Evolutionary conservation across 371 early-diverging fungal genomes (phyloP).

Genomic region (Cokeromyces recurvatus): DNA sequence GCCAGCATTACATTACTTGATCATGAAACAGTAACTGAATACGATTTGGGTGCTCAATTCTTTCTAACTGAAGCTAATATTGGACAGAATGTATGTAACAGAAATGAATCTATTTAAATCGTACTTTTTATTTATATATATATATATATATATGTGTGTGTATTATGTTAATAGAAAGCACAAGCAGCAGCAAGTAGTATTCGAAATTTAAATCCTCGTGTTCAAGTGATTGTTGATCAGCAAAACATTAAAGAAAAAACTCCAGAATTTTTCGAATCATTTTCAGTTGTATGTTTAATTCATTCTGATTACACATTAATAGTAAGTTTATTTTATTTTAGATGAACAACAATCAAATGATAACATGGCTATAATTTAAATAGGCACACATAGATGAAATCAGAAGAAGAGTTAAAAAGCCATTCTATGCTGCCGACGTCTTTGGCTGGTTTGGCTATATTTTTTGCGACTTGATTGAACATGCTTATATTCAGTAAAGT

Average conservation of each 20-base stretch:
- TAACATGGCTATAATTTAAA: background rate
- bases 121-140: no score
- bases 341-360: background rate
- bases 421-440: slow-evolving; percentile 65
- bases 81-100: slow-evolving; percentile 64
- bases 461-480: slow-evolving; percentile 72
- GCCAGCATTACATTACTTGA: slow-evolving; percentile 75
- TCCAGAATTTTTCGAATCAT: slow-evolving; percentile 52
- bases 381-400: slow-evolving; percentile 56
- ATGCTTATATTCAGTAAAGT: slow-evolving; percentile 66
- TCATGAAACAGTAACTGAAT: slow-evolving; percentile 41
- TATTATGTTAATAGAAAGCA: slow-evolving; percentile 48
- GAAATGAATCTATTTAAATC: no score
- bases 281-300: slow-evolving; percentile 65
- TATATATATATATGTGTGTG: background rate
- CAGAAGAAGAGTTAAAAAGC: slow-evolving; percentile 48
- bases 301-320: slow-evolving; percentile 29
- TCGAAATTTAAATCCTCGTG: slow-evolving; percentile 71
- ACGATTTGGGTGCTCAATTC: slow-evolving; percentile 81
- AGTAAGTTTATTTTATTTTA: slow-evolving; percentile 30
- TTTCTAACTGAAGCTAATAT: slow-evolving; percentile 56
- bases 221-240: slow-evolving; percentile 52
- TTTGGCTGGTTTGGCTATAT: slow-evolving; percentile 81
- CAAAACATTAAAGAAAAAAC: slow-evolving; percentile 39
- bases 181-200: slow-evolving; percentile 57